Base-by-base conservation (phyloP, 2,329 filamentous ascomycete genomes). In the Fragosphaeria purpurea region DNA sequence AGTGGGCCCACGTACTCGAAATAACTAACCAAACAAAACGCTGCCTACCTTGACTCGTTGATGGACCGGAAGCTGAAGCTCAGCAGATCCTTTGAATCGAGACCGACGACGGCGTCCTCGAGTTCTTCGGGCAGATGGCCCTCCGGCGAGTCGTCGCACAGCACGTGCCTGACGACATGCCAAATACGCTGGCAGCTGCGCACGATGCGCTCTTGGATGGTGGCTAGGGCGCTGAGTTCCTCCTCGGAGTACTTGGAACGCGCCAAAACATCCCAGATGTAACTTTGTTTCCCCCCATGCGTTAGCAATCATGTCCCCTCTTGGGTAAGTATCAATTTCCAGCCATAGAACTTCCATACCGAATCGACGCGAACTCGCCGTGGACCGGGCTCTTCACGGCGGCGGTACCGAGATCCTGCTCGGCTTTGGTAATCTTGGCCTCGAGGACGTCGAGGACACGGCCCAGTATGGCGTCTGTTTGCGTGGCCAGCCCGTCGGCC, bases 111-210 rank as follows among this genome's bases (percentile, higher is more conserved):
- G 12, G 79, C 70, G 37, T 85, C 83, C 48, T 86, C 80, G n/a
- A 88, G 65, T 32, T 91, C 86, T 47, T 90, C 82, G 0, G 83
- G 85, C 4, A 88, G 71, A 63, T 93, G 83, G 0, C 91, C 91
- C 67, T 98, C 93, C 0, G 94, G 93, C 1, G 93, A 95, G 66
- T 96, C 93, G 55, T 95, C 85, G 61, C 93, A 98, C 1, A 98
- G 76, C 4, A 94, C 80, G 48, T 82, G 76, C 58, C 79, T 79
- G 5, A 96, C 88, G 32, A 80, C 76, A 1, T 68, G 60, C 93
- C 93, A 98, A 6, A 95, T 79, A n/a, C 76, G 73, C 46, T 74
- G 68, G 52, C 88, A 85, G 53, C 76, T 73, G 1, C 61, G 59
- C 10, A 87, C 68, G 1, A 89, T 74, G 4, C 78, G 75, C 2